These are phyloP conservation scores for Termitomyces sp. DNA, from an alignment of 768 basidiomycete genomes.

Conservation along the genomic window DNA sequence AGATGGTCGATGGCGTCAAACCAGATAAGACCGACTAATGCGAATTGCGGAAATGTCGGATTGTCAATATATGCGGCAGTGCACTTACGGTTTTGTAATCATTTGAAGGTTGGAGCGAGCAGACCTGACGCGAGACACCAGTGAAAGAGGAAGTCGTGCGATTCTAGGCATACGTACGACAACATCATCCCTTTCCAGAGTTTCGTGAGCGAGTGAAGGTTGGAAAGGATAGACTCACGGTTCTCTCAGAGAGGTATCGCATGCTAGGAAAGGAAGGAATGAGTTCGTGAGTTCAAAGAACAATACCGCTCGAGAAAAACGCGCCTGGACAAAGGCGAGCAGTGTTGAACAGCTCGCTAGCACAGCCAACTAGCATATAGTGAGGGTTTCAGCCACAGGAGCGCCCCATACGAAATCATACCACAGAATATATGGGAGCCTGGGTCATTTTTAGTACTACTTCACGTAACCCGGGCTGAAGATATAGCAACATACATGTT, in stretches of 20 bases:
- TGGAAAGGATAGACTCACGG: constrained; percentile 46
- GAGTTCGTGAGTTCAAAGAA: not conserved
- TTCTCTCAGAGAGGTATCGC: constrained; percentile 76
- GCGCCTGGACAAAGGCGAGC: constrained; percentile 77
- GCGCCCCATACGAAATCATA: constrained; percentile 25
- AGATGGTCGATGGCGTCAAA: constrained; percentile 65
- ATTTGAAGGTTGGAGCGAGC: constrained; percentile 80
- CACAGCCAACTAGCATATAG: constrained; percentile 58
- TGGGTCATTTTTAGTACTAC: constrained; percentile 25
- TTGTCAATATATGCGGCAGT: constrained; percentile 30
- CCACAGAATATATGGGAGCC: constrained; percentile 89
- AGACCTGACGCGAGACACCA: constrained; percentile 44
- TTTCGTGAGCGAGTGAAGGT: not conserved
- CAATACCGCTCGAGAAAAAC: not conserved
- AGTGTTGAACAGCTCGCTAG: constrained; percentile 77
- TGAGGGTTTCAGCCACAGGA: not conserved
- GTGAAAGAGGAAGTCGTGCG: not conserved
- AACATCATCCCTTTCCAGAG: constrained; percentile 50
- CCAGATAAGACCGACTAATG: constrained; percentile 81
- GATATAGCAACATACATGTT: constrained; percentile 20
- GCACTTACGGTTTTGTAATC: constrained; percentile 81
- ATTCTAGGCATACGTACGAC: constrained; percentile 39
- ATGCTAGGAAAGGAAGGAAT: constrained; percentile 44
- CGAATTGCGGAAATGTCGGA: constrained; percentile 8
- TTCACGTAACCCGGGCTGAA: not conserved